Base-by-base conservation (phyloP, 2,329 filamentous ascomycete genomes). In the Colletotrichum tropicicola region DNA sequence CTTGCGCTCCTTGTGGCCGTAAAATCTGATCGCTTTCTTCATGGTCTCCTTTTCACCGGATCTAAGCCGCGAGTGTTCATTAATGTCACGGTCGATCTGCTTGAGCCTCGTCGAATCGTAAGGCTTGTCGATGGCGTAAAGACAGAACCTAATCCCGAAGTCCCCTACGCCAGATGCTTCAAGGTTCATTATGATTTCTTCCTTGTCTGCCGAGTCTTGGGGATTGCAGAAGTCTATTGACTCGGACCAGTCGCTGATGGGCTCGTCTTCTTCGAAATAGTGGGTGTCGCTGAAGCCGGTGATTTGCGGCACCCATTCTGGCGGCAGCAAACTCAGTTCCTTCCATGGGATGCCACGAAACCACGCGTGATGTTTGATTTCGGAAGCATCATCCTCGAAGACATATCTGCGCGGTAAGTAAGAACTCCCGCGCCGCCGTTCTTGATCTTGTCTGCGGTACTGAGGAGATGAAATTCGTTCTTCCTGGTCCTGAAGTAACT, bases 291-390 rank as follows among this genome's bases (percentile, higher is more conserved):
- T 90, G 68, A 84, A 81, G 28, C 83, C 81, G 39, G 83, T 82
- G 23, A 98, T 89, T 9, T 88, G 85, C 0, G 95, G 95, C 1
- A 97, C 82, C 71, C 97, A 95, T 0, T 94, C 94, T 1, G 95
- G 94, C 8, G 82, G 81, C 59, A 88, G 85, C 32, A 85, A 78
- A 72, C 96, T 91, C 15, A 97, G 78, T 1, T 86, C 86, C 13
- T 91, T 87, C 96, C 93, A 98, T 1, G 88, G 86, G 15, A 97
- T 87, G 52, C 89, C 88, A 60, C 84, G 85, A 80, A 98, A 98
- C 86, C 95, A 98, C 10, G 88, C 87, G 77, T 98, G 96, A 4
- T 85, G 79, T 75, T 97, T 98, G 82, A 98, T 97, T 59, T 98
- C 94, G 68, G 92, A 88, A 1, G 92, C 94, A 72, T 97, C 94